phyloP scores from a whole-genome alignment of 441 rosid genomes.

The Aquilaria agallochum region DNA sequence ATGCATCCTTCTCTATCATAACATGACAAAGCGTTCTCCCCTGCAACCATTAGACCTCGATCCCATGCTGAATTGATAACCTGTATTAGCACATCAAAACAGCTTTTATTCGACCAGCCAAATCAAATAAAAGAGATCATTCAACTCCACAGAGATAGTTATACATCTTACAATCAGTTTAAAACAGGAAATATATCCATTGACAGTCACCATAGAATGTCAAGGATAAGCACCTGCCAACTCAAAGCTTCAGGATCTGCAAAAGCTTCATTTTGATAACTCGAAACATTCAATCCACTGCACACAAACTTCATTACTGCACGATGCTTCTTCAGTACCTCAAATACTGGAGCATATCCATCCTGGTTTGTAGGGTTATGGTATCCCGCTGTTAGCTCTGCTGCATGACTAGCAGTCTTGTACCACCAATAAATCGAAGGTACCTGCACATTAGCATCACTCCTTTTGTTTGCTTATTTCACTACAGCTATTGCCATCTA shows the following conservation, averaged over 20 bases:
- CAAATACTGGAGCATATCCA: constrained; percentile 59
- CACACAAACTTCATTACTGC: constrained; percentile 55
- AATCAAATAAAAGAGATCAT: too few relatives aligned
- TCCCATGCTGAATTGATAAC: constrained; percentile 74
- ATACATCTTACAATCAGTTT: too few relatives aligned
- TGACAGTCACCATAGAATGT: too few relatives aligned
- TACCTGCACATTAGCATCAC: constrained; percentile 38
- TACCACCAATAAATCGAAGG: constrained; percentile 76
- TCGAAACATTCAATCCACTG: constrained; percentile 38
- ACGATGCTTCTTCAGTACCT: constrained; percentile 54
- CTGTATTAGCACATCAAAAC: constrained; percentile 20
- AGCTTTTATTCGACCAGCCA: too few relatives aligned
- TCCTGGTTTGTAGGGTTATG: constrained; percentile 65
- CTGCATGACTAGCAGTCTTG: constrained; percentile 68
- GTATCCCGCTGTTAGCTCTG: constrained; percentile 74
- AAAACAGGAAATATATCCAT: not conserved
- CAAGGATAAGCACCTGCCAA: constrained; percentile 58
- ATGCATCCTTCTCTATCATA: constrained; percentile 55
- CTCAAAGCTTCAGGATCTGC: constrained; percentile 69
- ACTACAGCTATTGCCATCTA: too few relatives aligned
- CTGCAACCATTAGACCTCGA: constrained; percentile 44
- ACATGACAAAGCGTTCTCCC: constrained; percentile 62
- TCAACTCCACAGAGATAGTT: too few relatives aligned
- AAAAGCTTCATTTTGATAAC: constrained; percentile 43
- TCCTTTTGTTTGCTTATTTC: not conserved